Conservation (phyloP, 768 basidiomycete species). For the Suillus subluteus region DNA sequence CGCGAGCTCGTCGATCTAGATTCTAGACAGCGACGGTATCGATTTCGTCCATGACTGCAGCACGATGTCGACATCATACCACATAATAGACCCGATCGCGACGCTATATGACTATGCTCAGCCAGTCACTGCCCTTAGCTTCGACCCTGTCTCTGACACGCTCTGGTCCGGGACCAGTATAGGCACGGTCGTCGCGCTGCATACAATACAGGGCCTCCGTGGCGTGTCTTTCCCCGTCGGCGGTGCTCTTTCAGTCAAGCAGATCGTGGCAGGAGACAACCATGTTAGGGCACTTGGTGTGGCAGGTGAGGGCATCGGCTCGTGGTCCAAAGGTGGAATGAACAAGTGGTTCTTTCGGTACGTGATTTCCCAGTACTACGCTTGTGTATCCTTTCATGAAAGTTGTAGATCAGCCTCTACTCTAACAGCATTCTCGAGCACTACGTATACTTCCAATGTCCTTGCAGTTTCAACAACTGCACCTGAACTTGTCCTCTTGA, state of each 20-base stretch:
- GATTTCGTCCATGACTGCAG: slow-evolving; percentile 3
- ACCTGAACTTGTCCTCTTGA: slow-evolving; percentile 71
- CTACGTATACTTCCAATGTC: slow-evolving; percentile 52
- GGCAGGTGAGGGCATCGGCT: slow-evolving; percentile 68
- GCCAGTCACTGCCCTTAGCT: slow-evolving; percentile 75
- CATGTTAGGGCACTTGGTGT: slow-evolving; percentile 69
- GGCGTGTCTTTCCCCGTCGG: slow-evolving; percentile 80
- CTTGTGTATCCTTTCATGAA: slow-evolving; percentile 38
- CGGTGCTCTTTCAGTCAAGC: slow-evolving; percentile 68
- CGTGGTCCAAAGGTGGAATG: slow-evolving; percentile 83
- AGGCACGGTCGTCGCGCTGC: slow-evolving; percentile 72
- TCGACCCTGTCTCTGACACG: slow-evolving; percentile 90
- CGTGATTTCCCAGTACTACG: slow-evolving; percentile 27
- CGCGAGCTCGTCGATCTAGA: not conserved
- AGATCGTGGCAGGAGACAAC: slow-evolving; percentile 77
- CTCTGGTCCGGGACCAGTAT: slow-evolving; percentile 82
- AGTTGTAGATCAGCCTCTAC: slow-evolving; percentile 34
- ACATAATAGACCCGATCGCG: slow-evolving; percentile 20
- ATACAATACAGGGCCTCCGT: slow-evolving; percentile 62
- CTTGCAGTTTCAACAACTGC: slow-evolving; percentile 62
- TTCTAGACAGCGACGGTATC: not conserved
- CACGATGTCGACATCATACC: slow-evolving; percentile 26
- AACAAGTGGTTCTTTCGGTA: slow-evolving; percentile 84
- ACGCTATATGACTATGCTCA: slow-evolving; percentile 30
- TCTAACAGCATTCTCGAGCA: slow-evolving; percentile 49